Conservation (phyloP, 2,329 filamentous ascomycete species). For the Cytospora piceae region DNA sequence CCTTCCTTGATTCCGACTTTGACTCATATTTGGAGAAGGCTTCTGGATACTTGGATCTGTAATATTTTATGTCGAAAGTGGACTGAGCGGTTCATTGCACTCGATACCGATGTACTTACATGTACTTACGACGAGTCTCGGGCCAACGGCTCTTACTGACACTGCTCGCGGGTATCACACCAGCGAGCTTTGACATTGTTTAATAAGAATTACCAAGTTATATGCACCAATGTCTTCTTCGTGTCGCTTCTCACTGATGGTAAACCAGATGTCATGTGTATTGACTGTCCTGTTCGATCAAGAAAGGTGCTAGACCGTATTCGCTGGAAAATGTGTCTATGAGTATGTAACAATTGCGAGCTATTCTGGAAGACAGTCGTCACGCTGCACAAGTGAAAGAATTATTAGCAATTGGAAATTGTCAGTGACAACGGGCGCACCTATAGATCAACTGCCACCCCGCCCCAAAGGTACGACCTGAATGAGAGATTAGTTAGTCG, state of each 20-base stretch:
- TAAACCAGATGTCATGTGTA: neutral
- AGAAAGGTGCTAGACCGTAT: too few species aligned
- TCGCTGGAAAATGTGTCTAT: too few species aligned
- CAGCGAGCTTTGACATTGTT: neutral
- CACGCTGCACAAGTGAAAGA: too few species aligned
- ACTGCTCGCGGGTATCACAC: neutral
- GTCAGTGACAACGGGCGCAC: too few species aligned
- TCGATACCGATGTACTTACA: neutral
- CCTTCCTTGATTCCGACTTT: constrained; percentile 41
- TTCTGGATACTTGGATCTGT: constrained; percentile 7
- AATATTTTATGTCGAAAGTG: neutral
- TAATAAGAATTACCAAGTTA: neutral
- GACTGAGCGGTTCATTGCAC: neutral
- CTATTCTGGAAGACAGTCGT: too few species aligned
- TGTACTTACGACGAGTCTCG: too few species aligned
- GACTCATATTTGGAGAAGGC: constrained; percentile 31
- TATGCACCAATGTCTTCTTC: neutral
- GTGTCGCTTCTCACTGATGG: neutral
- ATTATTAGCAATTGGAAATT: too few species aligned
- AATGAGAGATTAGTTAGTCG: too few species aligned
- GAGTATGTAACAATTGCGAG: too few species aligned
- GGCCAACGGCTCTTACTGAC: neutral
- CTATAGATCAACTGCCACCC: too few species aligned
- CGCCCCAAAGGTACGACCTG: too few species aligned
- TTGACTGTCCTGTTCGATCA: too few species aligned